These are phyloP conservation scores for Lasiosphaeris hirsuta DNA, from an alignment of 495 filamentous ascomycete species.

Conservation along the genomic window DNA sequence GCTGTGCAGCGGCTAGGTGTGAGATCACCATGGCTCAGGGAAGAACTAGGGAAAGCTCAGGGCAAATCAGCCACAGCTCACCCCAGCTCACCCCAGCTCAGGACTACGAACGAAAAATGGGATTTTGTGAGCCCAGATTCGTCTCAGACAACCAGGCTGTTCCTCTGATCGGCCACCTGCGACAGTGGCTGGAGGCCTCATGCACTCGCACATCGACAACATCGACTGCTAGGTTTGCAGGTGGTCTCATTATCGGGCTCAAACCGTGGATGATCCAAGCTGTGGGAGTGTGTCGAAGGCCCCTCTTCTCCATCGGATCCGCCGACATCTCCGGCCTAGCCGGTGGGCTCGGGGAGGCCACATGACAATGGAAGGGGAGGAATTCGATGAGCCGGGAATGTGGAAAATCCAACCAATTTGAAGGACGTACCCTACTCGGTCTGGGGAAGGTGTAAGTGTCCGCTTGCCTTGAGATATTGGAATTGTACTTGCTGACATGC, in stretches of 20 bases:
- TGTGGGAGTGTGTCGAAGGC: constrained; percentile 40
- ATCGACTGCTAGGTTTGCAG: constrained; percentile 30
- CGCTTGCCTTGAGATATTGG: not conserved
- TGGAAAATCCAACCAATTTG: not conserved
- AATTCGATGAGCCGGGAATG: not conserved
- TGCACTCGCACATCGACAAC: constrained; percentile 17
- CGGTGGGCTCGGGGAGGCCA: constrained; percentile 13
- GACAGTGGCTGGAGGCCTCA: constrained; percentile 33
- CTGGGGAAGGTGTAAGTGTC: not conserved
- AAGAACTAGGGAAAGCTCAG: too few relatives aligned
- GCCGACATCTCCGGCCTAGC: constrained; percentile 28
- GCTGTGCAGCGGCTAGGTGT: too few relatives aligned
- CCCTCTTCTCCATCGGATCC: constrained; percentile 39
- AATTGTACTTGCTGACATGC: not conserved
- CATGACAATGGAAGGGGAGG: not conserved
- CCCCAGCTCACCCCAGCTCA: too few relatives aligned
- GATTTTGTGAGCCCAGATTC: too few relatives aligned
- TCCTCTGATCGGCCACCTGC: constrained; percentile 34
- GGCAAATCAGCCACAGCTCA: too few relatives aligned
- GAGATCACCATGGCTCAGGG: too few relatives aligned
- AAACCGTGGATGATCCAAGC: constrained; percentile 32
- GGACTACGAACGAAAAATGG: too few relatives aligned
- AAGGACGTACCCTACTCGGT: not conserved
- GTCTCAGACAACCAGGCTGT: too few relatives aligned
- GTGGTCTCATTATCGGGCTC: constrained; percentile 33